Percentiles rank a stretch among this genome's conserved stretches.
Conservation (phyloP, 78 protist species). For the Dictyostelium brefeldianum region DNA sequence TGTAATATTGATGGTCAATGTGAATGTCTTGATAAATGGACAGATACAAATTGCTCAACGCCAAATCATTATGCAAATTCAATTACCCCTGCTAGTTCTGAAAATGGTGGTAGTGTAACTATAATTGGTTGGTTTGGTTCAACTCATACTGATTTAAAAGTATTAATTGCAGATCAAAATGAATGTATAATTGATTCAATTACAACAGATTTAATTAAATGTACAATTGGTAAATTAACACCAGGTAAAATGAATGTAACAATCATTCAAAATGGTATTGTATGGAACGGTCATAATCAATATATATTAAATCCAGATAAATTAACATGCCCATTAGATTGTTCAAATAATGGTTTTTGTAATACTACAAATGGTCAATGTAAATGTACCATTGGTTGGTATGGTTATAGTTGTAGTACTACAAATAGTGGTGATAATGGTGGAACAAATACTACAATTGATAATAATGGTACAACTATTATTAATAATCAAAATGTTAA, state of each 20-base stretch:
- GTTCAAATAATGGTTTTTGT: background rate
- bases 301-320: background rate
- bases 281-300: background rate
- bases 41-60: background rate
- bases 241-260: background rate
- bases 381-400: background rate
- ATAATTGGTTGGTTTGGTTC: constrained; percentile 9
- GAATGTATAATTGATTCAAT: background rate
- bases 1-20: background rate
- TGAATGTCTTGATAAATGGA: background rate
- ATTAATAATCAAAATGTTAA: constrained; percentile 3
- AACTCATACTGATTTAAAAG: background rate
- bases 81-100: background rate
- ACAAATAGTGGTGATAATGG: background rate
- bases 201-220: background rate
- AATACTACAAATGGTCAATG: background rate
- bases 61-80: constrained; percentile 7
- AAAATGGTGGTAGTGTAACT: background rate
- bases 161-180: background rate
- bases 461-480: background rate
- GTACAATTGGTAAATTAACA: background rate
- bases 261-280: background rate
- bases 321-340: background rate
- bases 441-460: background rate
- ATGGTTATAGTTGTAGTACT: background rate